Evolutionary conservation across 2,329 filamentous ascomycete species (phyloP), one percentile per base, ranked within the genome.

Genomic region (Aspergillus texensis): DNA sequence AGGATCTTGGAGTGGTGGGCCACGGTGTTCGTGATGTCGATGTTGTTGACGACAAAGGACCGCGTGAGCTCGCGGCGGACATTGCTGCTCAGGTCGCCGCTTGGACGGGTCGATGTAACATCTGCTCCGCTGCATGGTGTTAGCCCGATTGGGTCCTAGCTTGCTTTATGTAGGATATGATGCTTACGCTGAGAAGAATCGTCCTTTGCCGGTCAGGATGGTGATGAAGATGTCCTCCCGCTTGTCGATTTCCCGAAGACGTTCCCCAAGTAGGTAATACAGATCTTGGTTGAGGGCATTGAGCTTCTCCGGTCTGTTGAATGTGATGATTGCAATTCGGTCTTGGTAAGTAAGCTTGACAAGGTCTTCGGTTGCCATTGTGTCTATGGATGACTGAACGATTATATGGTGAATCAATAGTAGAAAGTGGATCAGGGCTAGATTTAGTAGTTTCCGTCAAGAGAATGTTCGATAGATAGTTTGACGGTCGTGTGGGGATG

Each of bases 1-100:
- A 98, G 91, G 79, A 98, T 91, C 82, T 98, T 97, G 71, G 93
- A 92, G 80, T 98, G 95, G 16, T 89, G 89, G 83, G 95, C 94
- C 82, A 98, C 97, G 71, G 93, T 90, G 71, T 92, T 90, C 2
- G 94, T 95, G 72, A 92, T 86, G 84, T 96, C 91, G 62, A 97
- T 86, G 83, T 98, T 98, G 84, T 91, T 90, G 69, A 90, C 84
- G 12, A 92, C 90, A 79, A 98, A 96, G 74, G 76, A 82, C 58
- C 85, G 84, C 41, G 96, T 86, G 81, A 88, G 89, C 69, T 87
- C 83, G n/a, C 81, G 81, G 65, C 84, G 82, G 19, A 72, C 74
- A 63, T 81, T 79, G 62, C 83, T 79, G 60, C 67, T 66, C 16
- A 74, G 71, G 24, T 78, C 75, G 5, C 77, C 74, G 21, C 82